Conservation (phyloP, 1,284 basidiomycete species). For the Malassezia vespertilionis region DNA sequence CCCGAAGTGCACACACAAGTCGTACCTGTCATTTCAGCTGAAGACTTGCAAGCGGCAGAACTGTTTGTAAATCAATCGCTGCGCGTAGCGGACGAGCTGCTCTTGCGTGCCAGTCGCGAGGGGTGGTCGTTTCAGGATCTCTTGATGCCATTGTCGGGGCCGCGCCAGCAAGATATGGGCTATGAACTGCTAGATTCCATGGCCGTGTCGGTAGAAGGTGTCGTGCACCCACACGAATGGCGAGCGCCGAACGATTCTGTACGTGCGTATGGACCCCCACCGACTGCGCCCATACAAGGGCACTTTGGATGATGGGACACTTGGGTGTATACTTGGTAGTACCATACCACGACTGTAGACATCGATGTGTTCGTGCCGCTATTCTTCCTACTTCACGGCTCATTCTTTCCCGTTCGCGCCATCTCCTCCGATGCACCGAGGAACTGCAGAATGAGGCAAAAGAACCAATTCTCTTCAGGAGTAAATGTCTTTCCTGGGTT, state of each 20-base stretch:
- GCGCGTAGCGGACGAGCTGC: neutral
- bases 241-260: too few species aligned
- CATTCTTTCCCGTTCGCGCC: neutral
- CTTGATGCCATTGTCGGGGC: neutral
- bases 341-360: too few species aligned
- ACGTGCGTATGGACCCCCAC: too few species aligned
- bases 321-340: too few species aligned
- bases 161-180: too few species aligned
- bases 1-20: neutral
- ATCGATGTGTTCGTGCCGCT: too few species aligned
- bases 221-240: too few species aligned
- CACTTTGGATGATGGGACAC: neutral
- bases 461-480: neutral
- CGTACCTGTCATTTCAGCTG: neutral
- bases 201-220: too few species aligned
- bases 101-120: neutral
- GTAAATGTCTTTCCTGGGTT: conserved; percentile 12
- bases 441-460: conserved; percentile 2
- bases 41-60: neutral
- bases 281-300: neutral
- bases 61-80: neutral
- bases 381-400: too few species aligned
- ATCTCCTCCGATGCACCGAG: conserved; percentile 1
- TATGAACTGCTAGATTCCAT: too few species aligned
- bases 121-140: neutral